phyloP scores from a whole-genome alignment of 2,329 filamentous ascomycete genomes.

The Neofusicoccum ribis region DNA sequence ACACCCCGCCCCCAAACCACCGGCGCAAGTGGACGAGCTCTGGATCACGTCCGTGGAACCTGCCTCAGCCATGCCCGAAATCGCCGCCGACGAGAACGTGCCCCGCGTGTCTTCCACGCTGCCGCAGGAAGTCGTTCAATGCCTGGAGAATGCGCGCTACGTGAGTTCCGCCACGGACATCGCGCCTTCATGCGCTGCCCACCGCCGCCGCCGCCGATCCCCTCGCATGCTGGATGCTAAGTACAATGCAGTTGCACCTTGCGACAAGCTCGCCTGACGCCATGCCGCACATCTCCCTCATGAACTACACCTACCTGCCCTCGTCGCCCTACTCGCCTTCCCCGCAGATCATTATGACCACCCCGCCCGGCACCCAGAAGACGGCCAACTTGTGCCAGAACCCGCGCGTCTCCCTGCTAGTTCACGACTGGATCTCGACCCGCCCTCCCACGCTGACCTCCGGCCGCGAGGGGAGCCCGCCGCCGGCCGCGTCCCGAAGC shows the following conservation, averaged over 20 bases:
- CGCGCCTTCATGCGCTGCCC: not conserved
- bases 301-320: constrained; percentile 98
- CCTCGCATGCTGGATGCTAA: constrained; percentile 17
- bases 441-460: constrained; percentile 72
- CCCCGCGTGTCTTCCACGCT: constrained; percentile 63
- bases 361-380: constrained; percentile 75
- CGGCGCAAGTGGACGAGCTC: constrained; percentile 56
- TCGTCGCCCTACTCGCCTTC: constrained; percentile 65
- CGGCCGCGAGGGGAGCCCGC: constrained; percentile 61
- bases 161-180: constrained; percentile 51
- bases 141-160: constrained; percentile 91
- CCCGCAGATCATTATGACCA: constrained; percentile 84
- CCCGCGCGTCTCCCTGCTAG: constrained; percentile 86
- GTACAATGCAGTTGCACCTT: constrained; percentile 73
- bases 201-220: constrained; percentile 17
- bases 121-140: constrained; percentile 83
- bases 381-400: constrained; percentile 80
- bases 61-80: constrained; percentile 29
- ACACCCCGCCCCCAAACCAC: constrained; percentile 50
- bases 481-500: constrained; percentile 59
- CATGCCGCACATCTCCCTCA: constrained; percentile 87
- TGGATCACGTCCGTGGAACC: constrained; percentile 47
- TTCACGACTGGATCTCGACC: constrained; percentile 97
- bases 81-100: not conserved
- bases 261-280: constrained; percentile 86